Evolutionary conservation across 2,329 filamentous ascomycete species (phyloP).

Genomic region (Fusarium sp.): DNA sequence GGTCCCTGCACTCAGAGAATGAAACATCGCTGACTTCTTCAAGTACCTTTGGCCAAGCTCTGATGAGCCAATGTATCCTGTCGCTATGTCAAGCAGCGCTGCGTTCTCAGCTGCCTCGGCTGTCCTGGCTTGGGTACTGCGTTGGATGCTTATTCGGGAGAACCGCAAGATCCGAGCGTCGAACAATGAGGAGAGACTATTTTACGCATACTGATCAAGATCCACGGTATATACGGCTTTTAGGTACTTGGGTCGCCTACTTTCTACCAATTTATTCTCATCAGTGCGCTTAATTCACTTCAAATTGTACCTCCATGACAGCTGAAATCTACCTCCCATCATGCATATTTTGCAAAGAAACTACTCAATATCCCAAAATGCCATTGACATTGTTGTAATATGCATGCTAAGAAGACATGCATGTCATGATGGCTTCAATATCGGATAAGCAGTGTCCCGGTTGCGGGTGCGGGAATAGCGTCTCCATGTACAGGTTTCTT

Average conservation of each 20-base stretch:
- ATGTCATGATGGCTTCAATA: no score
- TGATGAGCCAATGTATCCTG: conserved; percentile 19
- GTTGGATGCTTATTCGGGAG: conserved; percentile 47
- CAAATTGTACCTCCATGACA: neutral
- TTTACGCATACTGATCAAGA: conserved; percentile 45
- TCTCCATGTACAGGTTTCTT: no score
- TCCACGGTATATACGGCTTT: neutral
- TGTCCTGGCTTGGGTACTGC: conserved; percentile 52
- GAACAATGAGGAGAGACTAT: conserved; percentile 42
- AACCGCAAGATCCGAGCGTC: conserved; percentile 49
- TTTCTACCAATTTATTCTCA: neutral
- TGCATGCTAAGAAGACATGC: neutral
- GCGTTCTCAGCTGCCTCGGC: conserved; percentile 50
- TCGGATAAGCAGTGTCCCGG: neutral
- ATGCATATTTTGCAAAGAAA: neutral
- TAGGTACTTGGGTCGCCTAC: neutral
- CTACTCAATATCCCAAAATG: neutral
- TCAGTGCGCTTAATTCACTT: neutral
- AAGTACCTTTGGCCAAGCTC: conserved; percentile 35
- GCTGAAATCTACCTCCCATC: neutral
- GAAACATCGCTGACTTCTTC: neutral
- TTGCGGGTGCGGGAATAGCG: neutral
- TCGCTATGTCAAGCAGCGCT: conserved; percentile 34
- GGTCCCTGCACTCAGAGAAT: neutral
- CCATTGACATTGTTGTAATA: neutral